Conservation (phyloP, 1,284 basidiomycete genomes). For the Vanrija pseudolonga region DNA sequence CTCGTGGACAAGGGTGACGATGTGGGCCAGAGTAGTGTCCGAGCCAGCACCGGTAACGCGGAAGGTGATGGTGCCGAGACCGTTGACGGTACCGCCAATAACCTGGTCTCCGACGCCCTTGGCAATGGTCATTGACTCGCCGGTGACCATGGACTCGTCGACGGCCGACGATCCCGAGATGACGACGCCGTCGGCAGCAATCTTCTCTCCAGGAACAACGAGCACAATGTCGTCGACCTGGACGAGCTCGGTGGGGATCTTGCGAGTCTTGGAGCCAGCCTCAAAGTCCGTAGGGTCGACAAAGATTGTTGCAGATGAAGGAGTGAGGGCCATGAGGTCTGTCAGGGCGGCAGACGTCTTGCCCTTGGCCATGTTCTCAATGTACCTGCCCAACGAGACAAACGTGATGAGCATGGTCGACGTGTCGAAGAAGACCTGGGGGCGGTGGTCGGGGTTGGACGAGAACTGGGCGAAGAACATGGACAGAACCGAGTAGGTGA, state of each 20-base stretch:
- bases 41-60: slow-evolving; percentile 89
- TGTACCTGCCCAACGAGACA: slow-evolving; percentile 88
- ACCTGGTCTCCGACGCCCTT: slow-evolving; percentile 79
- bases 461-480: slow-evolving; percentile 66
- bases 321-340: slow-evolving; percentile 90
- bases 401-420: slow-evolving; percentile 99
- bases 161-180: slow-evolving; percentile 78
- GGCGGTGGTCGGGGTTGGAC: slow-evolving; percentile 60
- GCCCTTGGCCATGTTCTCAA: slow-evolving; percentile 96
- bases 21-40: slow-evolving; percentile 93
- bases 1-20: slow-evolving; percentile 94
- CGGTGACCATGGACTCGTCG: slow-evolving; percentile 96
- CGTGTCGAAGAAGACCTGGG: slow-evolving; percentile 95
- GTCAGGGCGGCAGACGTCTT: slow-evolving; percentile 94
- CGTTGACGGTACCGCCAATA: slow-evolving; percentile 96
- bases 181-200: slow-evolving; percentile 92
- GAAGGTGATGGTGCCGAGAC: slow-evolving; percentile 93
- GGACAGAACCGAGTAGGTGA: slow-evolving; percentile 75
- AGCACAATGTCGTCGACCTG: slow-evolving; percentile 93
- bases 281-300: slow-evolving; percentile 55
- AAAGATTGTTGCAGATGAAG: slow-evolving; percentile 93
- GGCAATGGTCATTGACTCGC: slow-evolving; percentile 84
- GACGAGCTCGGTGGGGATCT: slow-evolving; percentile 88
- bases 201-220: slow-evolving; percentile 91
- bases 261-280: slow-evolving; percentile 71